A percentile compares a stretch with the other conserved stretches of the same genome.
Conservation (phyloP, 75 land plant species). For the Selaginella moellendorffii region DNA sequence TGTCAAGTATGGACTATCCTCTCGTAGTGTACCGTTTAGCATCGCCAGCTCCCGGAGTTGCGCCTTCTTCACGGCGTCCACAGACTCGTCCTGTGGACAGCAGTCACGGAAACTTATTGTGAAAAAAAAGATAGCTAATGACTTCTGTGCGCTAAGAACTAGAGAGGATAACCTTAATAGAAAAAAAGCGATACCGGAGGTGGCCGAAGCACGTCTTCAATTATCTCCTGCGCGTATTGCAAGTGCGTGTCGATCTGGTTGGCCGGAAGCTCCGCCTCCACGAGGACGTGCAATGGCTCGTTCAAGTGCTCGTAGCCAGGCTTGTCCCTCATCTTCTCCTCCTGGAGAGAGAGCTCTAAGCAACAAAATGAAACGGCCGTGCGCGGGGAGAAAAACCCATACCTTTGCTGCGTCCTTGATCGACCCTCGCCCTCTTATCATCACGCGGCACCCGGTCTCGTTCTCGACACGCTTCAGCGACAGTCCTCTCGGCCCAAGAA, state of each 20-base stretch:
- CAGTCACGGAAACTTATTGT: background rate
- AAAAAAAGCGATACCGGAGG: background rate
- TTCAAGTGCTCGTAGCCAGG: slow-evolving; percentile 95
- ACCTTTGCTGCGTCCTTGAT: slow-evolving; percentile 85
- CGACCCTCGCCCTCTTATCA: slow-evolving; percentile 89
- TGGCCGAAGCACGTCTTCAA: slow-evolving; percentile 78
- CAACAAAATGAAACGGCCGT: background rate
- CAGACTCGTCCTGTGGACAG: slow-evolving; percentile 71
- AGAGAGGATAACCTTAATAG: slow-evolving; percentile 1
- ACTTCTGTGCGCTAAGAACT: no score
- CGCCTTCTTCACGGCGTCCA: slow-evolving; percentile 78
- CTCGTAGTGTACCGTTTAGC: slow-evolving; percentile 85
- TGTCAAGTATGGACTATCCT: slow-evolving; percentile 55
- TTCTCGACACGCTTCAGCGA: slow-evolving; percentile 93
- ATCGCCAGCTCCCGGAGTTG: slow-evolving; percentile 87
- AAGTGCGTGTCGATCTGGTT: slow-evolving; percentile 70
- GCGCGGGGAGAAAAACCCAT: slow-evolving; percentile 9
- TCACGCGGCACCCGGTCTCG: slow-evolving; percentile 74
- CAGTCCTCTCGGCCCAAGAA: slow-evolving; percentile 92
- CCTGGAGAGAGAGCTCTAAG: slow-evolving; percentile 21
- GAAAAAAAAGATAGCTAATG: no score
- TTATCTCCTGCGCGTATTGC: slow-evolving; percentile 77
- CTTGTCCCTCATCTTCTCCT: slow-evolving; percentile 93
- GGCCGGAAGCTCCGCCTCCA: slow-evolving; percentile 88
- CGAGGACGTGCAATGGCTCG: slow-evolving; percentile 85